Evolutionary conservation across 1,139 yeast genomes (phyloP), one percentile per base, ranked within the genome.

Genomic region (Komagataea norvegica): DNA sequence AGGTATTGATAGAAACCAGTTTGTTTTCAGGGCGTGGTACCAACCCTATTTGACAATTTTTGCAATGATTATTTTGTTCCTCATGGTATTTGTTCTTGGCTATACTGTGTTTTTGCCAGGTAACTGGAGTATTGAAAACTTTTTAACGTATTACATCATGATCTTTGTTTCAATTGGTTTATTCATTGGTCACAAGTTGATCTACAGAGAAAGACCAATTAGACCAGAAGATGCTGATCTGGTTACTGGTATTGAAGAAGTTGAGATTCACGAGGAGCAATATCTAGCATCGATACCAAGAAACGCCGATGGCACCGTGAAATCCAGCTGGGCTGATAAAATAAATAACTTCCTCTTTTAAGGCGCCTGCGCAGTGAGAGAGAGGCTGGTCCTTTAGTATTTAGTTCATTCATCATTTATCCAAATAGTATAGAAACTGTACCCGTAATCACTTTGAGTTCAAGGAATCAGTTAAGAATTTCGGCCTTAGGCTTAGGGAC

Each of bases 31-130:
- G 38, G 72, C 79, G 6, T 70, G 72, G 46, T 46, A 62, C 65
- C 82, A 78, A 53, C 85, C 85, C 3, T 76, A 67, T 47, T 62
- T 72, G 8, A 72, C 72, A 17, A 64, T 79, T 25, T 70, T 82
- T 48, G 59, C 71, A 19, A 40, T 74, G 22, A 56, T 71, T 35
- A 62, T 72, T 36, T 62, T 74, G 2, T 54, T 62, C 17, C 51
- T 59, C 6, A 79, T 83, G 84, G 69, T 76, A 25, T 70, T 79
- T 42, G 60, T 79, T 18, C 70, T 76, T 38, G 86, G 89, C 13
- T 83, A 79, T 56, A 64, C 75, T 4, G 79, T 76, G 0, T 83
- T 83, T 49, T 55, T 78, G 46, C 75, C 76, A 2, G 82, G 81
- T 8, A 49, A 57, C 33, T 83, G 91, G 89, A 59, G 61, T 34